Percentiles rank a stretch among this genome's conserved stretches.
Conservation (phyloP, 495 filamentous ascomycete species). For the Trichocladium antarcticum region DNA sequence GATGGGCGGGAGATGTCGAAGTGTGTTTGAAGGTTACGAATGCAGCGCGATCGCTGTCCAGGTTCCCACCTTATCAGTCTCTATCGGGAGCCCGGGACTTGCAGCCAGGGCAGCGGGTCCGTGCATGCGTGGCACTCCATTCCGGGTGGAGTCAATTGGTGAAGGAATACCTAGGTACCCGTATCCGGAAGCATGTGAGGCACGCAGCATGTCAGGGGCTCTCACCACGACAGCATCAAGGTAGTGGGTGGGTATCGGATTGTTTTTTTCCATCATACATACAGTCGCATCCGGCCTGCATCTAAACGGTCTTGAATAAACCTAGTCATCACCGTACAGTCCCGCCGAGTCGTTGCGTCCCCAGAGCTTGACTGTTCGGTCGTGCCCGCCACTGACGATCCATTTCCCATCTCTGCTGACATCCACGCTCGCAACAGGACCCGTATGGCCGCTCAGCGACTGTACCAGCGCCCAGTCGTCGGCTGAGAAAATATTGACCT, state of each 20-base stretch:
- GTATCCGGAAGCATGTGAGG: too few species aligned
- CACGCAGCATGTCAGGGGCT: too few species aligned
- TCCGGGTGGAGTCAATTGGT: too few species aligned
- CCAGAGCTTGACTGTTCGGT: constrained; percentile 95
- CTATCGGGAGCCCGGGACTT: constrained; percentile 3
- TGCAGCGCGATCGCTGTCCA: neutral
- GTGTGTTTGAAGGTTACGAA: neutral
- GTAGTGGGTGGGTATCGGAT: neutral
- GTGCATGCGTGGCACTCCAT: constrained; percentile 2
- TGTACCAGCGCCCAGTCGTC: constrained; percentile 93
- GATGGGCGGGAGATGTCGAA: neutral
- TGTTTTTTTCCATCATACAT: neutral
- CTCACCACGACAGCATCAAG: too few species aligned
- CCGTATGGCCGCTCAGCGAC: constrained; percentile 77
- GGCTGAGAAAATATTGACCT: constrained; percentile 87
- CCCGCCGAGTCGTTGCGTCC: constrained; percentile 64
- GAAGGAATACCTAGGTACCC: too few species aligned
- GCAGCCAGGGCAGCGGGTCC: constrained; percentile 1
- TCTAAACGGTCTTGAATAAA: too few species aligned
- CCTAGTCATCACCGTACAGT: constrained; percentile 23
- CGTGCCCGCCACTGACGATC: constrained; percentile 88
- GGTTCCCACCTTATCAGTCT: neutral
- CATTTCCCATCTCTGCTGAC: constrained; percentile 73
- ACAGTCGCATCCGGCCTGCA: neutral
- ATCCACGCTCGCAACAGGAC: constrained; percentile 82